A percentile compares a stretch with the other conserved stretches of the same genome.
phyloP scores from a whole-genome alignment of 129 eudicot genomes.

The Tanacetum coccineum region DNA sequence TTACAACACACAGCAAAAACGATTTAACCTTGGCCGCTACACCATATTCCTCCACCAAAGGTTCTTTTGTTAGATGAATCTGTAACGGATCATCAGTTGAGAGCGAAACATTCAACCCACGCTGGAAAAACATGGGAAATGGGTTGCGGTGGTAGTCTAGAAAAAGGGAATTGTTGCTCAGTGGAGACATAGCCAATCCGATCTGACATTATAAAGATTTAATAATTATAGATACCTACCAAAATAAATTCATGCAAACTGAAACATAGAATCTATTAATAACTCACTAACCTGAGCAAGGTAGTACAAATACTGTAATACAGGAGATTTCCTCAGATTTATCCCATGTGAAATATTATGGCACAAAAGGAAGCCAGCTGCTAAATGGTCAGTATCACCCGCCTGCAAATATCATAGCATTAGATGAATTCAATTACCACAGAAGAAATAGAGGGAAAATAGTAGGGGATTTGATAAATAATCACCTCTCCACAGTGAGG shows the following conservation, averaged over 20 bases:
- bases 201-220: constrained; percentile 38
- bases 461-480: neutral
- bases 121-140: constrained; percentile 92
- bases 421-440: constrained; percentile 4
- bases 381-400: constrained; percentile 96
- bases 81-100: constrained; percentile 93
- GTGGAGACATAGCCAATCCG: constrained; percentile 94
- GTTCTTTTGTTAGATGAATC: constrained; percentile 94
- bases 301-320: constrained; percentile 84
- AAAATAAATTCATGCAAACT: neutral
- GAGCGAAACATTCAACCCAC: constrained; percentile 91
- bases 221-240: neutral
- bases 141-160: constrained; percentile 96
- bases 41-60: constrained; percentile 95
- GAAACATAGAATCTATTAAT: too few relatives aligned
- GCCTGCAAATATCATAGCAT: constrained; percentile 53
- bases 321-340: constrained; percentile 88
- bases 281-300: constrained; percentile 80
- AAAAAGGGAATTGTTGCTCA: constrained; percentile 94
- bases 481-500: constrained; percentile 98
- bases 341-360: constrained; percentile 98
- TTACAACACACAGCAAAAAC: neutral
- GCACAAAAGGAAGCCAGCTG: constrained; percentile 93
- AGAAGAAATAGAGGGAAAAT: constrained; percentile 18
- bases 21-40: constrained; percentile 85